These are phyloP conservation scores for Carex littledalei DNA, from an alignment of 176 grass and related monocot genomes.

Conservation along the genomic window DNA sequence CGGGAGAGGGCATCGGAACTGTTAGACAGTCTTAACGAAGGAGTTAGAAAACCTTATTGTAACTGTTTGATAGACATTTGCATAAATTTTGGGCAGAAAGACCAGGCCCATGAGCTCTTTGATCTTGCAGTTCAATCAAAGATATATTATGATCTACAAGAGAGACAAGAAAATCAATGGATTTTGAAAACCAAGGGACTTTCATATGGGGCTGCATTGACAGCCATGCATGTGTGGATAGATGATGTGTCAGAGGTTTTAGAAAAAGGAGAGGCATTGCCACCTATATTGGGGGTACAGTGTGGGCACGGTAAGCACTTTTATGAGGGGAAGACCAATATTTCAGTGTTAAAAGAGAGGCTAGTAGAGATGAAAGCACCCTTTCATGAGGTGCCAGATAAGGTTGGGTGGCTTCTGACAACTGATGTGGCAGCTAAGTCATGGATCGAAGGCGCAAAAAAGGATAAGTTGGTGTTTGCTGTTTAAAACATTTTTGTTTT, in stretches of 20 bases:
- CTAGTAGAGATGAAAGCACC: constrained; percentile 69
- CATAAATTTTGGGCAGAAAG: constrained; percentile 56
- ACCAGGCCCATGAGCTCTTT: constrained; percentile 52
- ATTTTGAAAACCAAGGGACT: constrained; percentile 74
- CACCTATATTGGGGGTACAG: constrained; percentile 65
- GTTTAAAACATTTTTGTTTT: neutral
- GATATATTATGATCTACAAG: constrained; percentile 70
- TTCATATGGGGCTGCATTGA: constrained; percentile 56
- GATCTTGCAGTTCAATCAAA: constrained; percentile 46
- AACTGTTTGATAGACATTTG: constrained; percentile 82
- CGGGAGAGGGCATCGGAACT: constrained; percentile 39
- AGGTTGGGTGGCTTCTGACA: constrained; percentile 82
- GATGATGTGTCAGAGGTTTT: constrained; percentile 58
- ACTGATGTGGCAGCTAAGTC: constrained; percentile 64
- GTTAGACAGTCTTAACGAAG: constrained; percentile 26
- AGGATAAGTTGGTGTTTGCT: constrained; percentile 14
- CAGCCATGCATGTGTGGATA: constrained; percentile 67
- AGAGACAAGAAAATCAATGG: constrained; percentile 59
- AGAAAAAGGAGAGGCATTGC: constrained; percentile 52
- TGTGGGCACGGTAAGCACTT: constrained; percentile 71
- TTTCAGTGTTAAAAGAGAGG: constrained; percentile 45
- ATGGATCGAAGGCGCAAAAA: constrained; percentile 61
- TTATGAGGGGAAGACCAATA: constrained; percentile 44
- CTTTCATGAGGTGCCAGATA: constrained; percentile 75
- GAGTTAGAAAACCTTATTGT: constrained; percentile 75